Evolutionary conservation across 345 rosid species (phyloP).

Genomic region (Diplotaxis tenuifolia): DNA sequence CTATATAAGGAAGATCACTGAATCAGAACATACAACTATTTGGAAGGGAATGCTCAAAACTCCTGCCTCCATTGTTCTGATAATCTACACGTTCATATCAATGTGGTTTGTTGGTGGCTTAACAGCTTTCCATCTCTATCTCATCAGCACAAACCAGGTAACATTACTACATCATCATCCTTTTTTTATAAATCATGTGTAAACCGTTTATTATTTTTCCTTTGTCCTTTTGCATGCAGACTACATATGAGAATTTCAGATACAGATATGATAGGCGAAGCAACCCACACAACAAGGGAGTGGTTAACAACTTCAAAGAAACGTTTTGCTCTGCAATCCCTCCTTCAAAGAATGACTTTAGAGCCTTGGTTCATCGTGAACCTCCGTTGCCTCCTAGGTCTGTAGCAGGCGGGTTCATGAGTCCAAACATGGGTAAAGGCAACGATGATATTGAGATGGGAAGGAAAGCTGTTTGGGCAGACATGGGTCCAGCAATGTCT

Average conservation of each 20-base stretch:
- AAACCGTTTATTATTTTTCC: not conserved
- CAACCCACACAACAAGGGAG: constrained; percentile 82
- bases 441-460: constrained; percentile 96
- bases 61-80: constrained; percentile 76
- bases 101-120: constrained; percentile 99
- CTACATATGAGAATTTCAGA: constrained; percentile 94
- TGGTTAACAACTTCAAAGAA: constrained; percentile 67
- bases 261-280: constrained; percentile 78
- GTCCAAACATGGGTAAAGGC: constrained; percentile 92
- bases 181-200: not conserved
- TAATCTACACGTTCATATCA: constrained; percentile 81
- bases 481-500: constrained; percentile 55
- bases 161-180: not conserved
- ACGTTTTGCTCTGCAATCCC: constrained; percentile 66
- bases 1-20: constrained; percentile 74
- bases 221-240: constrained; percentile 53
- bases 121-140: constrained; percentile 83
- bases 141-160: constrained; percentile 96
- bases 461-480: constrained; percentile 91
- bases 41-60: constrained; percentile 45
- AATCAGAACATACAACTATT: constrained; percentile 48
- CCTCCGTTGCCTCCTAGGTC: constrained; percentile 59
- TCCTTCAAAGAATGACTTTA: constrained; percentile 73
- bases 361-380: constrained; percentile 72
- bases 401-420: constrained; percentile 78